These are phyloP conservation scores for Sporothrix pallida DNA, from an alignment of 2,329 filamentous ascomycete species.

Conservation along the genomic window DNA sequence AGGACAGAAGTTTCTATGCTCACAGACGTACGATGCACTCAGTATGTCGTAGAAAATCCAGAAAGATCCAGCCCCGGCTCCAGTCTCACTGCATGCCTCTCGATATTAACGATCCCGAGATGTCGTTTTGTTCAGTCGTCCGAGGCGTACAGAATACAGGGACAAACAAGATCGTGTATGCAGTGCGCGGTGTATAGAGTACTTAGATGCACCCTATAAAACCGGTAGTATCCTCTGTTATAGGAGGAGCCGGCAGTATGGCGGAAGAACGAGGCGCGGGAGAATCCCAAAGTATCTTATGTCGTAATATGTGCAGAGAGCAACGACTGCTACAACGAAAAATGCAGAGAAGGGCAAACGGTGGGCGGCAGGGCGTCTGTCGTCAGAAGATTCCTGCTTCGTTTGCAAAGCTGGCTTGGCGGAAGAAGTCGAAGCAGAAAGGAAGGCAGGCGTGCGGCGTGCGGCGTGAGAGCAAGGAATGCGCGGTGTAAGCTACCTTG, in stretches of 20 bases:
- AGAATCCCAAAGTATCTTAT: too few relatives aligned
- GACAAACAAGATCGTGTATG: constrained; percentile 14
- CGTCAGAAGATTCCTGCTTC: constrained; percentile 5
- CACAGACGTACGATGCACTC: background rate
- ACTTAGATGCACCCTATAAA: constrained; percentile 15
- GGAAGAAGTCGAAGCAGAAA: background rate
- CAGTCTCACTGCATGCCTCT: constrained; percentile 37
- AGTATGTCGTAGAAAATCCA: background rate
- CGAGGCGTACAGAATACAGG: constrained; percentile 8
- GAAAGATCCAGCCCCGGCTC: constrained; percentile 27
- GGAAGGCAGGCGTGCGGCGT: background rate
- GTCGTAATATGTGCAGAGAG: too few relatives aligned
- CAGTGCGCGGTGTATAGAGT: background rate
- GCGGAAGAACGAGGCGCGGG: too few relatives aligned
- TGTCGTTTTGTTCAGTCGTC: constrained; percentile 10
- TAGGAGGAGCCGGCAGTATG: constrained; percentile 5
- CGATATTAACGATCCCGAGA: constrained; percentile 34
- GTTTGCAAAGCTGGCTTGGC: constrained; percentile 24
- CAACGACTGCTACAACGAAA: background rate
- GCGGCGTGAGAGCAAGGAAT: constrained; percentile 20
- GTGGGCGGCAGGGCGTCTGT: background rate
- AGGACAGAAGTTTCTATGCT: background rate
- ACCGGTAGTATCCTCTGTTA: constrained; percentile 10
- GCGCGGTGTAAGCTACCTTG: constrained; percentile 7
- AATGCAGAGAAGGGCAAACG: background rate